These are phyloP conservation scores for Xylaria castorea DNA, from an alignment of 495 filamentous ascomycete genomes.

Conservation along the genomic window DNA sequence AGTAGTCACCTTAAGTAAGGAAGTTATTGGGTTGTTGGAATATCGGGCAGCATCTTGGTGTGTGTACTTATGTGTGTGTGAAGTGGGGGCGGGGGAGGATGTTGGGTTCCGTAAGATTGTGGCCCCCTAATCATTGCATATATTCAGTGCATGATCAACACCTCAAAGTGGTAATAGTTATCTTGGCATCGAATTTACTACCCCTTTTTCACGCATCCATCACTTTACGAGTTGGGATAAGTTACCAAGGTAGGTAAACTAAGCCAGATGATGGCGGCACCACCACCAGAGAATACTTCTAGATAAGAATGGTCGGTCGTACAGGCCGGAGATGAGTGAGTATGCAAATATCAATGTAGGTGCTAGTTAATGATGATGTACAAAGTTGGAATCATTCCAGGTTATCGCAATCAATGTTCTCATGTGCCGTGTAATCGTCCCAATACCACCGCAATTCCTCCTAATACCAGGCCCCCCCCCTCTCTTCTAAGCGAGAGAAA, in stretches of 20 bases:
- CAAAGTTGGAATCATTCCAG: conserved; percentile 11
- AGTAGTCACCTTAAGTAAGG: no score
- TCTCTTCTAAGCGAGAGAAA: conserved; percentile 7
- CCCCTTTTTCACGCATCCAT: neutral
- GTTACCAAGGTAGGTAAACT: neutral
- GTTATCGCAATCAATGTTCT: conserved; percentile 26
- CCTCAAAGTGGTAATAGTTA: neutral
- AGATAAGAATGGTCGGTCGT: neutral
- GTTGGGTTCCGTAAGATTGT: no score
- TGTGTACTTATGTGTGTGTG: no score
- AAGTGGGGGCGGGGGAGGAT: neutral
- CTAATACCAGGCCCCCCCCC: neutral
- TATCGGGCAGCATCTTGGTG: no score
- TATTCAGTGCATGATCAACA: neutral
- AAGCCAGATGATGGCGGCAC: neutral
- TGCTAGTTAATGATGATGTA: conserved; percentile 19
- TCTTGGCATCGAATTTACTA: neutral
- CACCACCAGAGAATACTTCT: neutral
- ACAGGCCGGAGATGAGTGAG: neutral
- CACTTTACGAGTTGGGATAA: neutral
- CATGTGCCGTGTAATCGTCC: conserved; percentile 18
- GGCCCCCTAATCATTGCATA: neutral
- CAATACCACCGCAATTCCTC: conserved; percentile 7
- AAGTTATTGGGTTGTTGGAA: no score
- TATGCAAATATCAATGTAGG: conserved; percentile 19